Base-by-base conservation (phyloP, 2,329 filamentous ascomycete species). In the Albophoma yamanashiensis region DNA sequence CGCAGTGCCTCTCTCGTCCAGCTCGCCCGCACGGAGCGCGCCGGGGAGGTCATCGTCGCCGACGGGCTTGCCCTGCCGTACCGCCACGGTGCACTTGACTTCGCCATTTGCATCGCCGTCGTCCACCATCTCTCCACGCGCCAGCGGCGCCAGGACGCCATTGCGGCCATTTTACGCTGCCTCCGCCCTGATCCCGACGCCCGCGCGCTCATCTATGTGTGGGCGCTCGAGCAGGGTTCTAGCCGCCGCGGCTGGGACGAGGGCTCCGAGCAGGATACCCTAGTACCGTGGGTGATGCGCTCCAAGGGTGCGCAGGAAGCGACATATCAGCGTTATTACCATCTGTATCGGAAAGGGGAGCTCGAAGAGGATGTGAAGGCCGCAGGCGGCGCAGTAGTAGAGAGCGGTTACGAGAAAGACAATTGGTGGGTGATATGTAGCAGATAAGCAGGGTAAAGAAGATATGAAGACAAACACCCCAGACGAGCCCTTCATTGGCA, bases 81-180 rank as follows among this genome's bases (percentile, higher is more conserved):
- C 72, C 89, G 84, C 50, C 61, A 67, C 9, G 67, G 66, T 62
- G 71, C 65, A 63, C 78, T 68, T 70, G 93, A 97, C 74, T 97
- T 97, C 72, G 92, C 85, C 60, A 94, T 97, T 65, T 94, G 89
- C 68, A 92, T 99, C 68, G 94, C 94, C 56, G 94, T 97, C 14
- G 80, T 97, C 39, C 94, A 97, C 76, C 94, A 99, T 76, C 79
- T 97, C 58, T 95, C 91, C 17, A 96, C 92, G 7, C 78, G 80
- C 14, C 81, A 80, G 57, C 82, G 94, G 60, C 83, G 94, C 57
- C 77, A 88, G 42, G 85, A 88, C 63, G 92, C 89, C 36, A 83
- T 97, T 22, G 75, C 77, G 56, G 82, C 83, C 47, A 83, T 97
- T 56, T 76, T 97, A 64, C 80, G 83, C 57, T 86, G 87, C 56